Base-by-base conservation (phyloP, 352 stramenopile genomes). In the Phytopythium ostracodes region DNA sequence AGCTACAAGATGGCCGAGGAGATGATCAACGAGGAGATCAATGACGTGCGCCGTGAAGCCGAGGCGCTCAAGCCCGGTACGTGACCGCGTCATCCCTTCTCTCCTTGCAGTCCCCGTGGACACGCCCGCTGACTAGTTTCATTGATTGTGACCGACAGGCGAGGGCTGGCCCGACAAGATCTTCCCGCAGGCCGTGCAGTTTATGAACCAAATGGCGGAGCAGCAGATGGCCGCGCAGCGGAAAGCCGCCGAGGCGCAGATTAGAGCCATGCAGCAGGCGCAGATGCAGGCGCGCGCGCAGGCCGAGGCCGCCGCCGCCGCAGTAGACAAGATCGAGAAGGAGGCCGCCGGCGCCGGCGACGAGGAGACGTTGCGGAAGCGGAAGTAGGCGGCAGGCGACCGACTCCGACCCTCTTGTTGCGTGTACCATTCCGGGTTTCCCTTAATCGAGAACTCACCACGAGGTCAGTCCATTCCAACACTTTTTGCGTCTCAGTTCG, bases 1-100 rank as follows among this genome's bases (percentile, higher is more conserved):
- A 94, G 84, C 75, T 94, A 92, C 72, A 94, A 94, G 69, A 62
- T 92, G 65, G 86, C 86, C 40, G 86, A 94, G 72, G 83, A 94
- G 60, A 76, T 94, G 66, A 92, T 94, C 60, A 92, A 90, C 67
- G 77, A 92, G 29, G 86, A 94, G 70, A 92, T 94, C 67, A 92
- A 91, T 53, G 86, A 94, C 43, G 77, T 94, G 53, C 83, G 86
- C 61, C 70, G 75, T 53, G 86, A 94, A 67, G 77, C 82, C 35
- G 83, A 94, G 67, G 77, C 84, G 61, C 80, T 94, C 62, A 92
- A 92, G 70, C 86, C 86, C 51, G 79, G 84, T 91, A 73, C 24
- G 76, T 55, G 15, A 18, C n/a, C n/a, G n/a, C n/a, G n/a, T n/a
- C n/a, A n/a, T n/a, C n/a, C n/a, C n/a, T n/a, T n/a, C n/a, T n/a